Base-by-base conservation (phyloP, 2,329 filamentous ascomycete species). In the Purpureocillium lavendulum region DNA sequence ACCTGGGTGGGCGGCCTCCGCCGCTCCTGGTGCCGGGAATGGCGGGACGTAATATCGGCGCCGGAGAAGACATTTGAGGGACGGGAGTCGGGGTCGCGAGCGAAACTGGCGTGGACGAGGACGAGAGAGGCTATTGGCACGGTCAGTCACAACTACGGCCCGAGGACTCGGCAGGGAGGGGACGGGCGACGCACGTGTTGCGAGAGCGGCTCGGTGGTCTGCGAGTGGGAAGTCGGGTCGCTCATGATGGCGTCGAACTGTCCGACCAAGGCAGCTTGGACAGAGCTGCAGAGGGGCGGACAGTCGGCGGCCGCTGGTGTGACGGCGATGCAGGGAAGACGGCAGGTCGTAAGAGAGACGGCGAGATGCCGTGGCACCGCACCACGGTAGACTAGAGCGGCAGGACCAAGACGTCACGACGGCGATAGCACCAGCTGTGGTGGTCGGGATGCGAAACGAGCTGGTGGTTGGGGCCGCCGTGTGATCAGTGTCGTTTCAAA, bases 1-100 rank as follows among this genome's bases (percentile, higher is more conserved):
- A 75, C 52, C 84, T 80, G 21, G 87, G 87, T 39, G 83, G 72
- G 47, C 84, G 74, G 43, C 73, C 68, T 43, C 77, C 80, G 50
- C 70, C 72, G 46, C 72, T 72, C 51, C 80, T 74, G 48, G 69
- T 71, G 47, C 86, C 85, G 30, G 84, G 84, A 41, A 94, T 81
- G 45, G 87, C 87, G 40, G 87, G 85, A 45, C 87, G 83, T 41
- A 94, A 81, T 42, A 94, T 77, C 44, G 87, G 87, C 39, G 82
- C 85, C 38, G 84, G 81, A 36, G 84, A 80, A 42, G 84, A 78
- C 81, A 89, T 85, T 53, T 71, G 74, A 54, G 73, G 65, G 39
- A 66, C 62, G 26, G 61, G 42, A 51, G 62, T 58, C 44, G 61
- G 50, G 24, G 52, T 58, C 33, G 64, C 45, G 36, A 53, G 41